phyloP scores from a whole-genome alignment of 2,329 filamentous ascomycete species.

The Knufia fluminis region DNA sequence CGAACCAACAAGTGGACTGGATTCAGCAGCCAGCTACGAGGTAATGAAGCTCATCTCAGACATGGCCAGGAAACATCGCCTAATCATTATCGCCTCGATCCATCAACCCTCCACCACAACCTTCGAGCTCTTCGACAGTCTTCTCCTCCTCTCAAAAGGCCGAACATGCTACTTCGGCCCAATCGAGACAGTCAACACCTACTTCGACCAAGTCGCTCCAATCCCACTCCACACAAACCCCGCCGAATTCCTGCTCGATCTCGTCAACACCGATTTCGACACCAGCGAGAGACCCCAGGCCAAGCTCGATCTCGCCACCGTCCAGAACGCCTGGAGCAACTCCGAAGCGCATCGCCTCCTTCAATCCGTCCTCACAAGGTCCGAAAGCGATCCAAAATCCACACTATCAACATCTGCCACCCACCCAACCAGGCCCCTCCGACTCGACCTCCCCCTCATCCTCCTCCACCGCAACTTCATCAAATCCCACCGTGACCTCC shows the following conservation, averaged over 20 bases:
- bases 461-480: conserved; percentile 71
- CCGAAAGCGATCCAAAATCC: neutral
- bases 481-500: conserved; percentile 74
- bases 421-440: conserved; percentile 30
- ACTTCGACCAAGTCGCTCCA: conserved; percentile 54
- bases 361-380: neutral
- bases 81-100: conserved; percentile 73
- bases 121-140: conserved; percentile 70
- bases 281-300: conserved; percentile 32
- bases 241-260: conserved; percentile 69
- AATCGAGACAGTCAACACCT: conserved; percentile 46
- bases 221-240: conserved; percentile 67
- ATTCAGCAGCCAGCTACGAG: conserved; percentile 67
- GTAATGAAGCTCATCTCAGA: conserved; percentile 64
- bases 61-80: conserved; percentile 49
- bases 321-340: conserved; percentile 48
- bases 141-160: conserved; percentile 63
- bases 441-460: conserved; percentile 43
- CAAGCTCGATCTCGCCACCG: conserved; percentile 39
- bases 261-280: conserved; percentile 69
- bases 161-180: conserved; percentile 65
- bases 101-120: conserved; percentile 76
- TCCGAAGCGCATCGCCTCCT: conserved; percentile 10
- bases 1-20: conserved; percentile 74
- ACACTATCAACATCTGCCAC: conserved; percentile 7